Evolutionary conservation across 2,329 filamentous ascomycete genomes (phyloP).

Genomic region (Intubia oerlemansii): DNA sequence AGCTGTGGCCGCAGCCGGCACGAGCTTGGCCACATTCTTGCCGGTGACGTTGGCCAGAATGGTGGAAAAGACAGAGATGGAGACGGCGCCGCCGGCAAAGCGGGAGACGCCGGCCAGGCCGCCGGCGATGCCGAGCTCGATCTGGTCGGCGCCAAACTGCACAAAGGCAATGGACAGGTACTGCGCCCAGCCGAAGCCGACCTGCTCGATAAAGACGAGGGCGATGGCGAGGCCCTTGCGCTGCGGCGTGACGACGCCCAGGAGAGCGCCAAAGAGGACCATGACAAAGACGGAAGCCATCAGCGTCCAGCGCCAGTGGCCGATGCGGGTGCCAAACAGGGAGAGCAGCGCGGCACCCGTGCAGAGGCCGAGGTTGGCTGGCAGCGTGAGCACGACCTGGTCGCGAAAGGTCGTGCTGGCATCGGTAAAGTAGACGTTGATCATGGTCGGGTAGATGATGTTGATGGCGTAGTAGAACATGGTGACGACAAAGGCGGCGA

Average conservation of each 20-base stretch:
- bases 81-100: conserved; percentile 21
- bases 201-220: conserved; percentile 22
- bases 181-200: conserved; percentile 24
- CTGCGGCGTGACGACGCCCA: conserved; percentile 20
- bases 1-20: conserved; percentile 14
- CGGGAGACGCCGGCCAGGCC: conserved; percentile 20
- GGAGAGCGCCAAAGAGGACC: conserved; percentile 22
- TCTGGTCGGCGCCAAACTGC: conserved; percentile 26
- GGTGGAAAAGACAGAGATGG: conserved; percentile 17
- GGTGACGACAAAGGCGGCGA: conserved; percentile 22
- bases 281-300: conserved; percentile 21
- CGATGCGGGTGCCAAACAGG: conserved; percentile 19
- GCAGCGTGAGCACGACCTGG: conserved; percentile 16
- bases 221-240: conserved; percentile 24
- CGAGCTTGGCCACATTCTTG: conserved; percentile 12
- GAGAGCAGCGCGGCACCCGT: conserved; percentile 20
- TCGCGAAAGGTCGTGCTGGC: conserved; percentile 14
- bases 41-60: conserved; percentile 17
- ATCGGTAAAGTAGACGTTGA: conserved; percentile 20
- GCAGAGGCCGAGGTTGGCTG: conserved; percentile 22
- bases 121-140: conserved; percentile 22
- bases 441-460: conserved; percentile 25
- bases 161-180: conserved; percentile 25
- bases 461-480: conserved; percentile 29
- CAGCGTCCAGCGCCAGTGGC: conserved; percentile 24